These are phyloP conservation scores for Macrocybe gigantea DNA, from an alignment of 768 basidiomycete species.

Conservation along the genomic window DNA sequence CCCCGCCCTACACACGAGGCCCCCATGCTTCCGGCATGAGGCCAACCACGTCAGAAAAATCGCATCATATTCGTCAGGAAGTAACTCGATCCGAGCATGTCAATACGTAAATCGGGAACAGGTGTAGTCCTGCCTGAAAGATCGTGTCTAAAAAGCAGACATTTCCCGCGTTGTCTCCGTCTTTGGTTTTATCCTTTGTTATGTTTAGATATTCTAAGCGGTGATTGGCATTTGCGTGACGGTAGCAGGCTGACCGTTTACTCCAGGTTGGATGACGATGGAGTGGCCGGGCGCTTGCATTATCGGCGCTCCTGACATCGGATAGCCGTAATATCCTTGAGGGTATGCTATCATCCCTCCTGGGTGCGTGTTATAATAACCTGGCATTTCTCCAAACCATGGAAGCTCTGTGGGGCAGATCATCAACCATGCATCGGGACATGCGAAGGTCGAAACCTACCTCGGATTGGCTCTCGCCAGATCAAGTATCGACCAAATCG, in stretches of 20 bases:
- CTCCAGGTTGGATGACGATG: conserved; percentile 61
- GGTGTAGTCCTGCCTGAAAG: too few relatives aligned
- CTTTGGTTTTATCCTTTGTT: too few relatives aligned
- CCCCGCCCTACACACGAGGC: too few relatives aligned
- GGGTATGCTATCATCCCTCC: conserved; percentile 20
- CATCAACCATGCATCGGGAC: background rate
- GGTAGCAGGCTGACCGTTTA: conserved; percentile 53
- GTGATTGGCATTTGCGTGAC: conserved; percentile 31
- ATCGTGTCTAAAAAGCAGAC: too few relatives aligned
- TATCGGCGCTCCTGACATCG: conserved; percentile 28
- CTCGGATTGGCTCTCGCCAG: conserved; percentile 54
- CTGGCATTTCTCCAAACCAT: conserved; percentile 73
- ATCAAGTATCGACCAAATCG: conserved; percentile 46
- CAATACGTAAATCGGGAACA: too few relatives aligned
- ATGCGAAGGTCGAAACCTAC: conserved; percentile 17
- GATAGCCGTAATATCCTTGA: conserved; percentile 23
- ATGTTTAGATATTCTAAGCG: too few relatives aligned
- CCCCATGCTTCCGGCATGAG: too few relatives aligned
- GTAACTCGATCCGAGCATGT: too few relatives aligned
- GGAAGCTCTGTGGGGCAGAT: conserved; percentile 45
- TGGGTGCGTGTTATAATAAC: conserved; percentile 43
- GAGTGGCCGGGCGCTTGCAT: conserved; percentile 46
- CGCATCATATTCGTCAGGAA: too few relatives aligned
- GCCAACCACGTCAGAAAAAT: too few relatives aligned
- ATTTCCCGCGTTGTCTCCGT: too few relatives aligned